Base-by-base conservation (phyloP, 2,329 filamentous ascomycete genomes). In the Colletotrichum camelliae region DNA sequence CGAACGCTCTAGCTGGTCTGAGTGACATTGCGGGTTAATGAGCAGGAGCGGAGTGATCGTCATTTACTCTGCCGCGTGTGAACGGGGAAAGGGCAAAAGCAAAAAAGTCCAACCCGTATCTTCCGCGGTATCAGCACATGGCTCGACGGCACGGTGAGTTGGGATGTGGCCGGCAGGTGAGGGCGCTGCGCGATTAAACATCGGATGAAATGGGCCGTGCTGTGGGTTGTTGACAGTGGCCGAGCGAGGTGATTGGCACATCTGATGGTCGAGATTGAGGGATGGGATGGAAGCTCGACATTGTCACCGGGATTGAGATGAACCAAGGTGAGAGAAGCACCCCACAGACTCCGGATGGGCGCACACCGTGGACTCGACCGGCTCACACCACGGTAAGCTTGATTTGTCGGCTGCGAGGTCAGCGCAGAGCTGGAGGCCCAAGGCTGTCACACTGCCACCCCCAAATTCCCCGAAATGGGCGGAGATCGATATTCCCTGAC, bases 111-210 rank as follows among this genome's bases (percentile, higher is more conserved):
- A 76, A 65, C 58, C 57, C 70, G 74, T 60, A 13, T 57, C 39
- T 74, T 76, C 74, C 70, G 74, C 70, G 69, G 70, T 21, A 48
- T 74, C 65, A 61, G 55, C 43, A 69, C 58, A 65, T 52, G 74
- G 35, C 65, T 65, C 43, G 61, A 69, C 37, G 70, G 73, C 57
- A 68, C 39, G 27, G 29, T 27, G 35, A 33, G 58, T 69, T 31
- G 58, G 74, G 74, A 74, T 76, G 65, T 27, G 39, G 48, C 74
- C 70, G 73, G 70, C 16, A 31, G 27, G 9, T 29, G 39, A 37
- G n/a, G 24, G 48, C 37, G 60, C 43, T 75, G 69, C 74, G 70
- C 58, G 74, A 76, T 76, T 76, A 76, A 76, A 35, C 70, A 74
- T 74, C 70, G 64, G 73, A 68, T 73, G 64, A 64, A 24, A 68